Evolutionary conservation across 2,329 filamentous ascomycete species (phyloP), one percentile per base, ranked within the genome.

Genomic region (Myotisia sp.): DNA sequence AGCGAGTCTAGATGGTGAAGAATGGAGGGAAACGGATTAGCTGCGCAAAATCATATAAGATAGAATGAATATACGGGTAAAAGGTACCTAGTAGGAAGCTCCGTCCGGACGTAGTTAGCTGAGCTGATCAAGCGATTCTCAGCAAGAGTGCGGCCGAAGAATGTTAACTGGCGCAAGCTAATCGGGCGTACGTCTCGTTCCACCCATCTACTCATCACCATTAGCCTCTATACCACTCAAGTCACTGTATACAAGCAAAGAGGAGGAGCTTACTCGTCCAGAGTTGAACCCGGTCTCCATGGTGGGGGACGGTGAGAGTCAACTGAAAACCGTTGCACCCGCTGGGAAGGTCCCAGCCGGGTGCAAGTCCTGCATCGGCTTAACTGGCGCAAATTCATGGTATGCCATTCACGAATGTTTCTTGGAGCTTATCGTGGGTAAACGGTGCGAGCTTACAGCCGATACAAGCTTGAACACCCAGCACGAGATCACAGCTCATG

Each of bases 31-130:
- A 19, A 43, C 18, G 39, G 40, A 6, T 23, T 23, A 30, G 18
- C 18, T 8, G 24, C 3, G 7, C 17, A n/a, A 27, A 18, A 8
- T 21, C 14, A 21, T 14, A 6, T 6, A 24, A 19, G 13, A 33
- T 23, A 23, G 17, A 3, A 24, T 28, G 21, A 8, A 29, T 18
- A 21, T 2, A 4, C 21, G 16, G n/a, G 3, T 7, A 26, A 38
- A 32, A 49, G 60, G 40, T 56, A 79, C 77, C 81, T 72, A 5
- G 81, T 90, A 5, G 87, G 87, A 34, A 98, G 71, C 63, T 98
- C 90, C 4, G 85, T 85, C 38, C 90, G 80, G 34, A 95, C 86
- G 65, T 98, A 98, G 60, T 98, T 98, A 41, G 90, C 90, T 27
- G 86, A 94, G 60, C 82, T 86, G 46, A 98, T 73, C 41, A 98